Evolutionary conservation across 352 stramenopile genomes (phyloP).

Genomic region (Globisporangium sylvaticum): DNA sequence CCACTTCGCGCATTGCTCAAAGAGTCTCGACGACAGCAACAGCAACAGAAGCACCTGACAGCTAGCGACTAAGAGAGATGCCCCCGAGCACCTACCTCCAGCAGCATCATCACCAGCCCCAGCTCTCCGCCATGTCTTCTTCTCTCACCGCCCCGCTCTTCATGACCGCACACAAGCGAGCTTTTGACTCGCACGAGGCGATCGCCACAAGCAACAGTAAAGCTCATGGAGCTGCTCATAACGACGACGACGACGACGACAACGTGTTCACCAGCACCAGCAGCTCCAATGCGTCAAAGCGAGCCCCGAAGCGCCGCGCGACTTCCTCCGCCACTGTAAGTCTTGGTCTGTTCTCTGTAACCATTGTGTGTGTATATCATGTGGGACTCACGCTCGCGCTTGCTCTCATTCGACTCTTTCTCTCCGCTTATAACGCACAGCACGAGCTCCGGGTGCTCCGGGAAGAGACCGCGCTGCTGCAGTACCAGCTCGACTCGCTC

Average conservation of each 20-base stretch:
- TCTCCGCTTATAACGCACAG: slow-evolving; percentile 16
- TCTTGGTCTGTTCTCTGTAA: no score
- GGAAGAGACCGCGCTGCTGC: slow-evolving; percentile 35
- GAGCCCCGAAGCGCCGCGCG: background rate
- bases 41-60: background rate
- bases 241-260: background rate
- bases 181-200: background rate
- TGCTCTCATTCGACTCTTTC: background rate
- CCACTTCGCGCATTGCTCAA: background rate
- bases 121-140: background rate
- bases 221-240: background rate
- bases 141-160: background rate
- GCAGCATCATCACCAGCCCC: no score
- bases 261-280: background rate
- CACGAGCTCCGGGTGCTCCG: slow-evolving; percentile 49
- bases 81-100: background rate
- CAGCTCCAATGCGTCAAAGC: background rate
- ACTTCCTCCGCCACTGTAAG: background rate
- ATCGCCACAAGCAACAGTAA: background rate
- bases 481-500: slow-evolving; percentile 34
- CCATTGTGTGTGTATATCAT: background rate
- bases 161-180: background rate
- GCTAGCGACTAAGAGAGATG: background rate
- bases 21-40: background rate
- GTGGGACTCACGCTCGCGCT: background rate